Evolutionary conservation across 1,284 basidiomycete species (phyloP).

Genomic region (Leccinum griseonigrum): DNA sequence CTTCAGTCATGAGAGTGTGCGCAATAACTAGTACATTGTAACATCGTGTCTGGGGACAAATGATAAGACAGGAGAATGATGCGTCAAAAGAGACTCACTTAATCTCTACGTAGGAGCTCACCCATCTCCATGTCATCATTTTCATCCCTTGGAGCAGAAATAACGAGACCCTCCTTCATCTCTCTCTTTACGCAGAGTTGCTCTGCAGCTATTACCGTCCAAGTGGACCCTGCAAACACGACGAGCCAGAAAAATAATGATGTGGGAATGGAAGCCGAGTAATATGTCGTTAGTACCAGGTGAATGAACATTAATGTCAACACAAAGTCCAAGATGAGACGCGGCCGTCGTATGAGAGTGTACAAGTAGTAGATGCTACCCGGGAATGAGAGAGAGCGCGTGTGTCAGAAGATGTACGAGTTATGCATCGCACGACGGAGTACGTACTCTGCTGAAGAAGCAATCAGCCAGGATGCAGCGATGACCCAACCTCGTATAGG

Average conservation of each 20-base stretch:
- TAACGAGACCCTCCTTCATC: slow-evolving; percentile 82
- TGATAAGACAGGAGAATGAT: slow-evolving; percentile 3
- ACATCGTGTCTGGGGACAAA: slow-evolving; percentile 12
- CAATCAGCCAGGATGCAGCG: slow-evolving; percentile 77
- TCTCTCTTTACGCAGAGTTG: slow-evolving; percentile 92
- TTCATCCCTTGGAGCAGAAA: slow-evolving; percentile 42
- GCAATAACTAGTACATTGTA: slow-evolving; percentile 24
- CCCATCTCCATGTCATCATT: slow-evolving; percentile 63
- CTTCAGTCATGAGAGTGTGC: slow-evolving; percentile 13
- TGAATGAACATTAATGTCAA: slow-evolving; percentile 90
- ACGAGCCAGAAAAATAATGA: slow-evolving; percentile 89
- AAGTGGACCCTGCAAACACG: slow-evolving; percentile 65
- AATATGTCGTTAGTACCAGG: slow-evolving; percentile 89
- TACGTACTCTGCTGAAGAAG: slow-evolving; percentile 78
- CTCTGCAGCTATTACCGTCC: slow-evolving; percentile 83
- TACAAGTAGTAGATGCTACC: slow-evolving; percentile 86
- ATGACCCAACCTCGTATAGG: slow-evolving; percentile 85
- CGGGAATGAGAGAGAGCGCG: slow-evolving; percentile 10
- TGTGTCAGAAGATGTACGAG: slow-evolving; percentile 13
- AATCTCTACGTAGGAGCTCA: slow-evolving; percentile 41
- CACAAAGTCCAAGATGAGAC: slow-evolving; percentile 92
- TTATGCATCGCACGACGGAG: slow-evolving; percentile 1
- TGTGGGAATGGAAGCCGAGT: slow-evolving; percentile 82
- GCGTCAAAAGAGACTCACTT: slow-evolving; percentile 21
- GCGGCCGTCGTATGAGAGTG: slow-evolving; percentile 83